Evolutionary conservation across 2,329 filamentous ascomycete genomes (phyloP).

Genomic region (Colletotrichum sp.): DNA sequence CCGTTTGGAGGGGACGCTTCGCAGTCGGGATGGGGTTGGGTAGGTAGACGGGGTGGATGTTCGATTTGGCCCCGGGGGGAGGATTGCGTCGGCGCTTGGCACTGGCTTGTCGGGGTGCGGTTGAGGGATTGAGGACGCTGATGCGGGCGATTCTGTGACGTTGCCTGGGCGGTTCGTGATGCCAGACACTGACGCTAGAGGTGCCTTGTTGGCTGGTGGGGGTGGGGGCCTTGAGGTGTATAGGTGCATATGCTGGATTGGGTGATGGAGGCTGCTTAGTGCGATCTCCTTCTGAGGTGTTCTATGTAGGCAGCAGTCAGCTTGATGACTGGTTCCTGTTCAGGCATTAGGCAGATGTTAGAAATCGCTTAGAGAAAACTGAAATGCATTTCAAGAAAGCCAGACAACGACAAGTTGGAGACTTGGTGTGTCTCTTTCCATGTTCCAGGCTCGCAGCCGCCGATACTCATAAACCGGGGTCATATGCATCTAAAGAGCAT

Average conservation of each 20-base stretch:
- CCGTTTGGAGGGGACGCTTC: not conserved
- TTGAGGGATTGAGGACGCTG: constrained; percentile 4
- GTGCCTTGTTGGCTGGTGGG: constrained; percentile 16
- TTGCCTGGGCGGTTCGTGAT: constrained; percentile 21
- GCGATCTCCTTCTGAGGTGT: not conserved
- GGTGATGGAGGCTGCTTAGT: not conserved
- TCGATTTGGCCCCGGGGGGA: not conserved
- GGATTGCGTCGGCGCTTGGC: constrained; percentile 12
- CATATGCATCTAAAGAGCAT: not conserved
- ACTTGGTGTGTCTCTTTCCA: not conserved
- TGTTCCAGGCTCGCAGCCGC: not conserved
- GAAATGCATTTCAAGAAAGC: not conserved
- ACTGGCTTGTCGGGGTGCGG: not conserved
- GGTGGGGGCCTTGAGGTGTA: not conserved
- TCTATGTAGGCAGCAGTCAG: not conserved
- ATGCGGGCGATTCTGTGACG: constrained; percentile 18
- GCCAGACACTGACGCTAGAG: not conserved
- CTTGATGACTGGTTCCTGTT: not conserved
- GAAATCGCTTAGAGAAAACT: rapidly evolving
- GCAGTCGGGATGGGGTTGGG: not conserved
- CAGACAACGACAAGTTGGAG: not conserved
- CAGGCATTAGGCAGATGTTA: not conserved
- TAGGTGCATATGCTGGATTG: not conserved
- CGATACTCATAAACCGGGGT: not conserved
- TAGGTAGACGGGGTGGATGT: not conserved